Conservation (phyloP, 1,284 basidiomycete genomes). For the Tetrapyrgos nigripes region DNA sequence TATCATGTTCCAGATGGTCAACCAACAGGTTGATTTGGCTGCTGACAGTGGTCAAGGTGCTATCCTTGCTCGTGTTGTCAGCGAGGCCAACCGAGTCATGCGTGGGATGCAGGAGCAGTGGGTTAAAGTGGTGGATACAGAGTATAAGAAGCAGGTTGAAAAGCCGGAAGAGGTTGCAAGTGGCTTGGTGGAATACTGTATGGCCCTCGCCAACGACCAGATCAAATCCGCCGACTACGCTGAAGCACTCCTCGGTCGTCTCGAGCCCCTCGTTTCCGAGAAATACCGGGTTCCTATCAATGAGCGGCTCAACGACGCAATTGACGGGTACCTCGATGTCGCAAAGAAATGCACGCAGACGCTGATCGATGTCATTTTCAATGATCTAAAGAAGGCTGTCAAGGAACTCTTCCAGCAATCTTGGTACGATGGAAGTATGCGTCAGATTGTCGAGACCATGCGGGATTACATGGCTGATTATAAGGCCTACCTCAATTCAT, state of each 20-base stretch:
- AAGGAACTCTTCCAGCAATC: slow-evolving; percentile 84
- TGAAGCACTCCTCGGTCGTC: slow-evolving; percentile 83
- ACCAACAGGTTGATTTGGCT: slow-evolving; percentile 95
- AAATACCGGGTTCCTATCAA: slow-evolving; percentile 90
- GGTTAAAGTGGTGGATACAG: slow-evolving; percentile 84
- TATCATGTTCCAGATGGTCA: slow-evolving; percentile 98
- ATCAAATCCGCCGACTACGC: slow-evolving; percentile 96
- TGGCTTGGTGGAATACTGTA: slow-evolving; percentile 95
- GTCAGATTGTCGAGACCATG: slow-evolving; percentile 93
- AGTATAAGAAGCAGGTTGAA: slow-evolving; percentile 89
- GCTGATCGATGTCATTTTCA: slow-evolving; percentile 94
- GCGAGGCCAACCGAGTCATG: slow-evolving; percentile 92
- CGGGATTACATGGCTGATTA: slow-evolving; percentile 96
- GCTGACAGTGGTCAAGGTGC: slow-evolving; percentile 96
- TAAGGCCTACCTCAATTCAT: slow-evolving; percentile 88
- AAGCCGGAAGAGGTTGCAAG: slow-evolving; percentile 89
- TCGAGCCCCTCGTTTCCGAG: slow-evolving; percentile 92
- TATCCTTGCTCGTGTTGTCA: slow-evolving; percentile 90
- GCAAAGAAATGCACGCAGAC: slow-evolving; percentile 97
- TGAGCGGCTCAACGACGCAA: slow-evolving; percentile 92
- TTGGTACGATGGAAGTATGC: slow-evolving; percentile 91
- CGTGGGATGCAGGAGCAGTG: slow-evolving; percentile 89
- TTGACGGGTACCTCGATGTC: slow-evolving; percentile 98
- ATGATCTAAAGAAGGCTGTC: slow-evolving; percentile 90
- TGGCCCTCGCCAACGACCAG: slow-evolving; percentile 98